Conservation (phyloP, 345 rosid species). For the Acer saccharum region DNA sequence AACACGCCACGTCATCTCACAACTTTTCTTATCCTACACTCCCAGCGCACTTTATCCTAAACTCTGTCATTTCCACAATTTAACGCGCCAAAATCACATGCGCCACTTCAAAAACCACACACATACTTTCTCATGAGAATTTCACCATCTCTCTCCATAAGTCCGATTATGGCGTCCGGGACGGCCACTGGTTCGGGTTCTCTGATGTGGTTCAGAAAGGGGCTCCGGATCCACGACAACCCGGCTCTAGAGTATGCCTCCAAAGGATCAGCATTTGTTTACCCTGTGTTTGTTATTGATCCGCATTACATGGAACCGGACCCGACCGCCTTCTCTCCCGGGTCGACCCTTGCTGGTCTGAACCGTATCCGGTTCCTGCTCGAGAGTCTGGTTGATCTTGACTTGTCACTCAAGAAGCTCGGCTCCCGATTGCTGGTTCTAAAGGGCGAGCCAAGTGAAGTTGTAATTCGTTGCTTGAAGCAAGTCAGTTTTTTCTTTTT, state of each 20-base stretch:
- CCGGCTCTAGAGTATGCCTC: conserved; percentile 81
- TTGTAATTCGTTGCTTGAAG: conserved; percentile 69
- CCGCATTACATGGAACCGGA: conserved; percentile 87
- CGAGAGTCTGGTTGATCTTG: conserved; percentile 77
- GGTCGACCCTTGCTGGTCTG: conserved; percentile 67
- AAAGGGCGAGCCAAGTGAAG: conserved; percentile 68
- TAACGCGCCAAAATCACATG: conserved; percentile 11
- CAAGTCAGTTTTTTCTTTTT: conserved; percentile 39
- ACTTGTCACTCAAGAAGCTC: conserved; percentile 56
- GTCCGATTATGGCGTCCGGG: conserved; percentile 42
- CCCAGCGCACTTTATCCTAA: background rate
- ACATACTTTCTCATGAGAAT: background rate
- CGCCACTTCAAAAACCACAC: background rate
- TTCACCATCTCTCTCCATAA: background rate
- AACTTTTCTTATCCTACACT: background rate
- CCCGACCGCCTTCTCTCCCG: conserved; percentile 65
- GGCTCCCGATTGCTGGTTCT: conserved; percentile 64
- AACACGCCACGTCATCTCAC: background rate
- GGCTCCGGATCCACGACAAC: conserved; percentile 91
- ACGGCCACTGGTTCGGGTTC: conserved; percentile 48
- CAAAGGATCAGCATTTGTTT: conserved; percentile 43
- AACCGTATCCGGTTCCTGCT: conserved; percentile 84
- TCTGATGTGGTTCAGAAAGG: conserved; percentile 95
- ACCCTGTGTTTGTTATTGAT: conserved; percentile 86
- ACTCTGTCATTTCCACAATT: background rate